These are phyloP conservation scores for Chrysoporthe puriensis DNA, from an alignment of 2,329 filamentous ascomycete species.

Conservation along the genomic window DNA sequence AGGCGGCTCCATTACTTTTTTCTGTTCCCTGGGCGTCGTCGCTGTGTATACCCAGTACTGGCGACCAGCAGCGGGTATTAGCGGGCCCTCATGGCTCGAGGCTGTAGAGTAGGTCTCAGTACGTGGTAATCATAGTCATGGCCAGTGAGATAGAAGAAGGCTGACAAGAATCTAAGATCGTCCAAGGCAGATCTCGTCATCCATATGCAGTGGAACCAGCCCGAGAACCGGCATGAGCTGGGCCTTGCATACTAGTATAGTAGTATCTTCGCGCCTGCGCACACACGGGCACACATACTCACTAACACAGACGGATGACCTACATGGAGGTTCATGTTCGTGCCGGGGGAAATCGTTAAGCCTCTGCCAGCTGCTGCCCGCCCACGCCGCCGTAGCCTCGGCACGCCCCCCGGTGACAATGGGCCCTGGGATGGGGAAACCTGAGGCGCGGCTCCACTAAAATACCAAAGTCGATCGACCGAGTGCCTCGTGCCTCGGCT, in stretches of 20 bases:
- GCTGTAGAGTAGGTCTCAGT: not conserved
- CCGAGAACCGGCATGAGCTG: too few relatives aligned
- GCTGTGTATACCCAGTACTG: too few relatives aligned
- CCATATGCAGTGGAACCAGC: not conserved
- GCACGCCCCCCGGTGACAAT: not conserved
- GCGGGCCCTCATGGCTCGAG: conserved; percentile 13
- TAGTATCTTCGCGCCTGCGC: too few relatives aligned
- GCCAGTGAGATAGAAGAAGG: not conserved
- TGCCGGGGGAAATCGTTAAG: not conserved
- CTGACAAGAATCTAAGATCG: too few relatives aligned
- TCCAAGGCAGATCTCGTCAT: too few relatives aligned
- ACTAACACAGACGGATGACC: not conserved
- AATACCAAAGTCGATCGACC: not conserved
- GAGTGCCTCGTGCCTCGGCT: conserved; percentile 26
- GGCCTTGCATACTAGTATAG: not conserved
- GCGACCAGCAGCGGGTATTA: conserved; percentile 13
- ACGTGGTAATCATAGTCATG: not conserved
- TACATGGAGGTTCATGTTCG: not conserved
- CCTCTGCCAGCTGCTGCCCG: not conserved
- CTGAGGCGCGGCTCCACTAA: not conserved
- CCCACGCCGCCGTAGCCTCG: not conserved
- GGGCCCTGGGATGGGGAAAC: not conserved
- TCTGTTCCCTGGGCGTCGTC: too few relatives aligned
- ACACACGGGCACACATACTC: too few relatives aligned
- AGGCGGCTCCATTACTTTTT: not conserved